Percentiles rank a stretch among this genome's conserved stretches.
Evolutionary conservation across 352 stramenopile species (phyloP).

Genomic region (Pythium monospermum): DNA sequence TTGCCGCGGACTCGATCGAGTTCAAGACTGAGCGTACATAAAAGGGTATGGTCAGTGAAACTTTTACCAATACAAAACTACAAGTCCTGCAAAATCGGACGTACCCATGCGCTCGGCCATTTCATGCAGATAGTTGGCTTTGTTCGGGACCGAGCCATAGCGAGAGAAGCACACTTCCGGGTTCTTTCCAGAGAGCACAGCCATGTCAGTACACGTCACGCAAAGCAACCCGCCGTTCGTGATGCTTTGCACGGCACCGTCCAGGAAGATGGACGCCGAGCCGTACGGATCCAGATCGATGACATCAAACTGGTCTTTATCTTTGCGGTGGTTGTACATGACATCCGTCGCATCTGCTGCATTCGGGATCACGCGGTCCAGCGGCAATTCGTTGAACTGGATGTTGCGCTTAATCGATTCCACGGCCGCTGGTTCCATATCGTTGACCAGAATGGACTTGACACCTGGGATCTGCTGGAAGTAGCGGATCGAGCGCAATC

Average conservation of each 20-base stretch:
- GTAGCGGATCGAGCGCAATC: conserved; percentile 98
- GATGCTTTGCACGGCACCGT: conserved; percentile 95
- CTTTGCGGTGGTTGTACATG: conserved; percentile 86
- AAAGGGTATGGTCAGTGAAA: no score
- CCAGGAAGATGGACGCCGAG: conserved; percentile 97
- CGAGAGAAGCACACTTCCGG: conserved; percentile 87
- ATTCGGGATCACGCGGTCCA: conserved; percentile 82
- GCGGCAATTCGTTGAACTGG: conserved; percentile 78
- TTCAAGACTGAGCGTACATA: conserved; percentile 94
- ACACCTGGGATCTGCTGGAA: conserved; percentile 98
- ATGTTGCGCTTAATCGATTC: conserved; percentile 96
- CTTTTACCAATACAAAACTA: background rate
- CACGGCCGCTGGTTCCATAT: conserved; percentile 96
- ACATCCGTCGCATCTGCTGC: conserved; percentile 82
- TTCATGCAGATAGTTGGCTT: conserved; percentile 86
- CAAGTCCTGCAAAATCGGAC: background rate
- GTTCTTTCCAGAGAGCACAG: conserved; percentile 85
- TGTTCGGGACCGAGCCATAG: conserved; percentile 82
- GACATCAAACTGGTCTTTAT: conserved; percentile 95
- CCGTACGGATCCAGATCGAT: conserved; percentile 99
- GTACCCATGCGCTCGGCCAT: conserved; percentile 82
- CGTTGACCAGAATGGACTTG: conserved; percentile 97
- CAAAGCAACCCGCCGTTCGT: conserved; percentile 95
- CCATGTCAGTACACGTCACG: conserved; percentile 99
- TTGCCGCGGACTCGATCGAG: conserved; percentile 92